Conservation (phyloP, 805 yeast genomes). For the Lipomyces yamadae region DNA sequence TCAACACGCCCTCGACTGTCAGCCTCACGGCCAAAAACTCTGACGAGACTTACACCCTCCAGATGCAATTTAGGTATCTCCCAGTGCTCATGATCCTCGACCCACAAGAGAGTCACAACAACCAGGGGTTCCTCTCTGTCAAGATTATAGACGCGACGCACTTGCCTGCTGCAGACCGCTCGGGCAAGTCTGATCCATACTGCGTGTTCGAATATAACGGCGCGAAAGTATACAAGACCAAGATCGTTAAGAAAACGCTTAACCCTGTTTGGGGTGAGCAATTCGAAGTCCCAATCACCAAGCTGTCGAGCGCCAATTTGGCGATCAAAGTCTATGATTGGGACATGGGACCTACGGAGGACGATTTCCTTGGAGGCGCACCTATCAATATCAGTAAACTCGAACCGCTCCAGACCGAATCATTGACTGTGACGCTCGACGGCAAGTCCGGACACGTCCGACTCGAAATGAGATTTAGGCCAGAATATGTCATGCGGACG, state of each 20-base stretch:
- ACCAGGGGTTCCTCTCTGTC: constrained; percentile 72
- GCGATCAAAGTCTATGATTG: constrained; percentile 74
- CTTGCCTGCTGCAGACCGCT: constrained; percentile 80
- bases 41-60: constrained; percentile 44
- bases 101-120: constrained; percentile 71
- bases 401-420: constrained; percentile 60
- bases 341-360: constrained; percentile 89
- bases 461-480: constrained; percentile 65
- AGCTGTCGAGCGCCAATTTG: constrained; percentile 65
- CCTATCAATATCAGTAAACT: constrained; percentile 61
- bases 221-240: constrained; percentile 68
- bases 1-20: constrained; percentile 61
- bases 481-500: constrained; percentile 60
- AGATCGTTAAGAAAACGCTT: constrained; percentile 81
- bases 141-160: constrained; percentile 66
- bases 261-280: constrained; percentile 89
- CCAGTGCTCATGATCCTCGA: constrained; percentile 73
- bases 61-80: constrained; percentile 68
- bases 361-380: constrained; percentile 79
- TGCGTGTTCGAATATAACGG: constrained; percentile 71
- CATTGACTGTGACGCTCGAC: constrained; percentile 58
- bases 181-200: constrained; percentile 92
- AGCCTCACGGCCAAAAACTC: constrained; percentile 58
- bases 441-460: constrained; percentile 65
- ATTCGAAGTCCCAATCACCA: constrained; percentile 58